A percentile compares a stretch with the other conserved stretches of the same genome.
Conservation (phyloP, 129 eudicot genomes). For the Arctium minus region DNA sequence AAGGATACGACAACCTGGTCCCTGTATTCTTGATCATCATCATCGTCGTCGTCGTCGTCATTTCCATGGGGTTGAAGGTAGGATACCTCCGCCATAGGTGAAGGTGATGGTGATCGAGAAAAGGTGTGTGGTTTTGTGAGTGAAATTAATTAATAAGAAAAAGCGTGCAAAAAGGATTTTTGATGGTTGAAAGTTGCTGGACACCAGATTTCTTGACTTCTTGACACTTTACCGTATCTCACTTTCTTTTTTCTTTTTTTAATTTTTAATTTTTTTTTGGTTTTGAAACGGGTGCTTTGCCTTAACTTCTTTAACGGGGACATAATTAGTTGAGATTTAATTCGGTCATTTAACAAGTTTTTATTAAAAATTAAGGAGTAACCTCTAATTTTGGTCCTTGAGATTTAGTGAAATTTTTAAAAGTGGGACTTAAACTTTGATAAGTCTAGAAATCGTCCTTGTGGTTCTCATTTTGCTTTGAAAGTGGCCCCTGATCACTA, state of each 20-base stretch:
- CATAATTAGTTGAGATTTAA: too few relatives aligned
- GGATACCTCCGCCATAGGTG: conserved; percentile 51
- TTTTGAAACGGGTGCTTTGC: too few relatives aligned
- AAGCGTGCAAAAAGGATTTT: conserved; percentile 10
- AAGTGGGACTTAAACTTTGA: too few relatives aligned
- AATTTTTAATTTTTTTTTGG: too few relatives aligned
- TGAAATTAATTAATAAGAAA: conserved; percentile 1
- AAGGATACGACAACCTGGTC: conserved; percentile 10
- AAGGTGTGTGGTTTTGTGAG: neutral
- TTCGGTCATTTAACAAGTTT: too few relatives aligned
- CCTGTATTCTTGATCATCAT: conserved; percentile 1
- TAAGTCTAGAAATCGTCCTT: too few relatives aligned
- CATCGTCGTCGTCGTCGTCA: conserved; percentile 5
- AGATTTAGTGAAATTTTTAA: too few relatives aligned
- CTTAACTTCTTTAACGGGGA: too few relatives aligned
- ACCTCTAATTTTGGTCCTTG: too few relatives aligned
- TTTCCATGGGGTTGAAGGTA: conserved; percentile 40
- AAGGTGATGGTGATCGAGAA: conserved; percentile 1
- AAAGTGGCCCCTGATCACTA: too few relatives aligned
- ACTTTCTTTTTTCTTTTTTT: neutral
- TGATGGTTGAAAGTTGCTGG: conserved; percentile 2
- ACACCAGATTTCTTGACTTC: neutral
- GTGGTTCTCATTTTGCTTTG: too few relatives aligned
- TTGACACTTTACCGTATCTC: neutral
- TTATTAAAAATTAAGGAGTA: too few relatives aligned